A percentile compares a stretch with the other conserved stretches of the same genome.
These are phyloP conservation scores for Rhizopus sp. DNA, from an alignment of 371 early-diverging fungal genomes.

Conservation along the genomic window DNA sequence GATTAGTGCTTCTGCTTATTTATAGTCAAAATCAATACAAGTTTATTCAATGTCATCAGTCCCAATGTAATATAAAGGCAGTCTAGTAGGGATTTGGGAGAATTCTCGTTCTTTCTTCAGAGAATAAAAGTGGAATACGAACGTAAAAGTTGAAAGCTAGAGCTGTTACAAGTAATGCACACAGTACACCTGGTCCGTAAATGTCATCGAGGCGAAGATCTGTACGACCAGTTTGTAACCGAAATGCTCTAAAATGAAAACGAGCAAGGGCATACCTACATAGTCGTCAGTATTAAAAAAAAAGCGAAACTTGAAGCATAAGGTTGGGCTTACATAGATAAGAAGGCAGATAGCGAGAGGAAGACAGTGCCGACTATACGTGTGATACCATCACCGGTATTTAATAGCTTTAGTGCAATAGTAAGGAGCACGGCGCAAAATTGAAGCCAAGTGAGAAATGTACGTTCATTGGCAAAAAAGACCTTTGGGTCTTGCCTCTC, in stretches of 20 bases:
- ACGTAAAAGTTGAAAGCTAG: slow-evolving; percentile 42
- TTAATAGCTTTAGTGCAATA: slow-evolving; percentile 72
- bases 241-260: slow-evolving; percentile 43
- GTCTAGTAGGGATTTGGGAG: background rate
- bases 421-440: slow-evolving; percentile 68
- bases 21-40: too few species aligned
- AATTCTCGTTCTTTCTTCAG: background rate
- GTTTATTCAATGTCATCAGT: too few species aligned
- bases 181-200: slow-evolving; percentile 76
- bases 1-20: too few species aligned
- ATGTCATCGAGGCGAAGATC: slow-evolving; percentile 38
- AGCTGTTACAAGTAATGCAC: slow-evolving; percentile 68
- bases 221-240: slow-evolving; percentile 30
- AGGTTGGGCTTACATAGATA: slow-evolving; percentile 28
- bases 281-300: background rate
- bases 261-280: slow-evolving; percentile 39
- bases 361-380: slow-evolving; percentile 37
- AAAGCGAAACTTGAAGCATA: background rate
- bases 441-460: slow-evolving; percentile 87
- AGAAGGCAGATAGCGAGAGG: slow-evolving; percentile 27
- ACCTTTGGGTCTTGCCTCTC: slow-evolving; percentile 79
- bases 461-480: slow-evolving; percentile 93
- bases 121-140: slow-evolving; percentile 22
- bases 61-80: too few species aligned
- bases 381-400: slow-evolving; percentile 61